phyloP scores from a whole-genome alignment of 2,329 filamentous ascomycete species.

The Alternaria tenuissima region DNA sequence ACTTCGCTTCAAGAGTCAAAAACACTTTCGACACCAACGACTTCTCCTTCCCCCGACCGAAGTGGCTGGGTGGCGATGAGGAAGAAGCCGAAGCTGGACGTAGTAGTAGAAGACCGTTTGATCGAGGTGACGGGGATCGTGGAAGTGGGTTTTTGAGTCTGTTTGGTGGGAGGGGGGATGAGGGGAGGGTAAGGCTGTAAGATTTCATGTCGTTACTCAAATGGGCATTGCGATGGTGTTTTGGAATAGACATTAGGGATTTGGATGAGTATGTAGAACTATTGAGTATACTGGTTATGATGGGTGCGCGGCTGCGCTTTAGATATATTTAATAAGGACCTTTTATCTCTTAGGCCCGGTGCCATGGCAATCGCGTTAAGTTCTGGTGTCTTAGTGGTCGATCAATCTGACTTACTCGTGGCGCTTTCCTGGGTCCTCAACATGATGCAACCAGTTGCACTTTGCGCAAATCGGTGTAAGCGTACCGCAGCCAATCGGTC shows the following conservation, averaged over 20 bases:
- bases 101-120: constrained; percentile 9
- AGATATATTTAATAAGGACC: background rate
- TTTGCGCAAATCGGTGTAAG: background rate
- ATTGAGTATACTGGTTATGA: background rate
- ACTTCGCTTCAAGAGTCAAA: constrained; percentile 82
- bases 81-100: constrained; percentile 27
- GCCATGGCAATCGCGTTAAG: background rate
- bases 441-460: background rate
- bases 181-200: constrained; percentile 46
- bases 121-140: constrained; percentile 18
- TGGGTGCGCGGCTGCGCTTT: background rate
- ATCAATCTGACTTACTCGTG: background rate
- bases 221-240: constrained; percentile 7
- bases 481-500: background rate
- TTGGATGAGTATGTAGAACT: background rate
- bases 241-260: background rate
- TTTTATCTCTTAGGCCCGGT: background rate
- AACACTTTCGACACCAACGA: constrained; percentile 86
- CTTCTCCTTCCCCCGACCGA: constrained; percentile 66
- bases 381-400: background rate
- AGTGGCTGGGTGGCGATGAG: constrained; percentile 75
- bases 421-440: background rate
- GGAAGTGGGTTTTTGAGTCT: constrained; percentile 36
- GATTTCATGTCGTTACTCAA: background rate
- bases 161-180: constrained; percentile 46